Evolutionary conservation across 2,329 filamentous ascomycete species (phyloP).

Genomic region (Fulvia fulva): DNA sequence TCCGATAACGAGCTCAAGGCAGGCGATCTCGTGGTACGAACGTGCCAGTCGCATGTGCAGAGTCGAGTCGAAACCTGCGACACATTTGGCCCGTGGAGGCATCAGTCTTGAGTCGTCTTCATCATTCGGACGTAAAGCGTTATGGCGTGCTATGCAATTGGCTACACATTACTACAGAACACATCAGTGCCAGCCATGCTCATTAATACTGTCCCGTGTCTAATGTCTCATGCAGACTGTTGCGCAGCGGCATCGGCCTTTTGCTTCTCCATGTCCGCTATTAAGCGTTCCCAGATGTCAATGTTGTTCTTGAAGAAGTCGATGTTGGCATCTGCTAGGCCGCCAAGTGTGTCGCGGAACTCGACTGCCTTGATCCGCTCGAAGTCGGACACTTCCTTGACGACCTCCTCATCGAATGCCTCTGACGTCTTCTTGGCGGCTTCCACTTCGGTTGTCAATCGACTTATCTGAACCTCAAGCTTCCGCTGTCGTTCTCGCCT

Average conservation of each 20-base stretch:
- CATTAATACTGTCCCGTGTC: constrained; percentile 1
- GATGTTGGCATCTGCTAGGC: constrained; percentile 78
- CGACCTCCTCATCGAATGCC: constrained; percentile 93
- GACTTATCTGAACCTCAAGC: constrained; percentile 87
- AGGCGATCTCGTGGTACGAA: neutral
- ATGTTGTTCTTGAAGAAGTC: constrained; percentile 78
- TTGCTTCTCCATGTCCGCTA: constrained; percentile 64
- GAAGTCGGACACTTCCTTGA: constrained; percentile 88
- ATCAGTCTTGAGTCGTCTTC: neutral
- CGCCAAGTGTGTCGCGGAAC: constrained; percentile 81
- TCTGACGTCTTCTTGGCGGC: constrained; percentile 80
- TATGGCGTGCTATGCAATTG: neutral
- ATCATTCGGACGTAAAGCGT: neutral
- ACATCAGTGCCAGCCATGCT: neutral
- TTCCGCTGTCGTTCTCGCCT: constrained; percentile 83
- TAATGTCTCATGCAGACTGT: constrained; percentile 6
- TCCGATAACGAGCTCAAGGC: neutral
- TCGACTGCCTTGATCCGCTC: constrained; percentile 90
- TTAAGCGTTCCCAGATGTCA: constrained; percentile 82
- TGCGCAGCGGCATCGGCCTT: constrained; percentile 12
- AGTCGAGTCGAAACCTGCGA: neutral
- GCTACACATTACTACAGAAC: neutral
- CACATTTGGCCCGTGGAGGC: neutral
- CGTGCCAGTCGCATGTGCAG: neutral
- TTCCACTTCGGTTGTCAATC: constrained; percentile 85